Base-by-base conservation (phyloP, 345 rosid species). In the Eucalyptus polyanthemos region DNA sequence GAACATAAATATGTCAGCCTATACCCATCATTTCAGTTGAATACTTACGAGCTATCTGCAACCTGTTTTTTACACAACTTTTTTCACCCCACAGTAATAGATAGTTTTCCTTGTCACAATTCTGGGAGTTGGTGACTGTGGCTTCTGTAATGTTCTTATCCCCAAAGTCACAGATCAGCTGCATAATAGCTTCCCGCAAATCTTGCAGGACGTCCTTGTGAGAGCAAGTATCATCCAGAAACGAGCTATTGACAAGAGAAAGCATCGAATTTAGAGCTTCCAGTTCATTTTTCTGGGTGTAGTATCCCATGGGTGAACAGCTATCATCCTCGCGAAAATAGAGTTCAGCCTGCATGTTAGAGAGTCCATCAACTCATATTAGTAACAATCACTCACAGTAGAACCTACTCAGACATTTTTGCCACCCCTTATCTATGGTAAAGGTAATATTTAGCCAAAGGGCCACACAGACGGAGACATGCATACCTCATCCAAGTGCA, bases 21-120 rank as follows among this genome's bases (percentile, higher is more conserved):
- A 40, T 11, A 76, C 85, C 47, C 47, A 40, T 40, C 9, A 76
- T 72, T 40, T 91, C n/a, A 89, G 31, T 37, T 67, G 80, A 85
- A 89, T 54, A 90, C 95, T 93, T 94, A 97, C 99, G 89, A 89
- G 98, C 94, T 90, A 98, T 95, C 91, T 92, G 91, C 94, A 97
- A 89, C 49, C 92, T 92, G 80, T 95, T 94, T 90, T 88, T 93
- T 21, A 92, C 92, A 31, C 98, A 98, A 91, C 93, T 93, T 54
- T 91, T 89, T 90, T 94, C 92, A 88, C 97, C 98, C 98, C 98
- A 97, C 89, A 86, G 88, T 25, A 92, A 87, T 60, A 97, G 89
- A 90, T 22, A 86, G 45, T 92, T 93, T 93, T 95, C 99, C 83
- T 91, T 94, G 50, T 91, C 91, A 80, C 94, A 93, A 53, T 45